Percentiles rank a stretch among this genome's conserved stretches.
Evolutionary conservation across 2,329 filamentous ascomycete species (phyloP).

Genomic region (Epichloe sp.): DNA sequence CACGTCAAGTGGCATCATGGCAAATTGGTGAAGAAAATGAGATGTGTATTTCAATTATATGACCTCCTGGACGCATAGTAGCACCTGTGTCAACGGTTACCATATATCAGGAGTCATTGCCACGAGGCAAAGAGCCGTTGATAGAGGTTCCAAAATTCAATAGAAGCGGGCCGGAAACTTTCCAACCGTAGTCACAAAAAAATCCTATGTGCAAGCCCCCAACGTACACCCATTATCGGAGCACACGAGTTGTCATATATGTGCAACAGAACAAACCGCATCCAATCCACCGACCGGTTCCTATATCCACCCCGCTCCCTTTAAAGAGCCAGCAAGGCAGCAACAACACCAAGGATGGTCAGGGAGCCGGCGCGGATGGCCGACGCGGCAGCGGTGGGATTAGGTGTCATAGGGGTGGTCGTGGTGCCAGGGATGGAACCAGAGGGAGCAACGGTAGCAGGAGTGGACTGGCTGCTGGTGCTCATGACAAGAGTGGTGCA

Average conservation of each 20-base stretch:
- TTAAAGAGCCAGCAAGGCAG: constrained; percentile 32
- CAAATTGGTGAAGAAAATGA: neutral
- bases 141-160: neutral
- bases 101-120: neutral
- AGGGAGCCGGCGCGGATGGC: constrained; percentile 25
- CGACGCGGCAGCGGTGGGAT: constrained; percentile 10
- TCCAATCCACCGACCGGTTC: neutral
- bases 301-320: constrained; percentile 9
- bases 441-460: constrained; percentile 2
- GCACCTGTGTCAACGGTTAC: neutral
- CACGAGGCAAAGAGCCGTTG: neutral
- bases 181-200: constrained; percentile 13
- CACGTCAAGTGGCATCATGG: neutral
- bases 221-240: constrained; percentile 8
- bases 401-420: neutral
- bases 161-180: neutral
- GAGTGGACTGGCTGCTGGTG: constrained; percentile 5
- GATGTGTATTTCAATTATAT: neutral
- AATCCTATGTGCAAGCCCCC: constrained; percentile 16
- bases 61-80: neutral
- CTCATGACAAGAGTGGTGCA: constrained; percentile 12
- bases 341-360: constrained; percentile 25
- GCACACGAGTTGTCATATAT: constrained; percentile 8
- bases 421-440: constrained; percentile 8
- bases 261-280: neutral